Percentiles rank a stretch among this genome's conserved stretches.
These are phyloP conservation scores for Rubroboletus pulcherrimus DNA, from an alignment of 768 basidiomycete species.

Conservation along the genomic window DNA sequence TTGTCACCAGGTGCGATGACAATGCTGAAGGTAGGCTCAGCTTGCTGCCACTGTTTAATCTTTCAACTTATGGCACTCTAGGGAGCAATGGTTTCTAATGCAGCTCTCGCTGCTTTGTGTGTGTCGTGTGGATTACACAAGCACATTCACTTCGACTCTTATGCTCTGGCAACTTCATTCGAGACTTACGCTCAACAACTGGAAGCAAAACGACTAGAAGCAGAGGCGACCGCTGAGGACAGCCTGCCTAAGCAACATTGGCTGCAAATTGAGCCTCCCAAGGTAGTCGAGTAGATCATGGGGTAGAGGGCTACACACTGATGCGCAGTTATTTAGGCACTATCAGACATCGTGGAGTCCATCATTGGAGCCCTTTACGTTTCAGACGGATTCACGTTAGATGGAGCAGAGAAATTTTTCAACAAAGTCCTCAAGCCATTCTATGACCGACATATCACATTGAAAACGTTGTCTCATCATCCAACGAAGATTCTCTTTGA, in stretches of 20 bases:
- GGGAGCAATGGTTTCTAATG: slow-evolving; percentile 86
- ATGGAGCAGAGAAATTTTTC: slow-evolving; percentile 63
- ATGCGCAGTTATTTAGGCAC: slow-evolving; percentile 41
- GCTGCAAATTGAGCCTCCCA: slow-evolving; percentile 73
- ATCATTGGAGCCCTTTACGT: slow-evolving; percentile 77
- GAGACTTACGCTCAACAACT: slow-evolving; percentile 50
- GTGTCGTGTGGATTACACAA: slow-evolving; percentile 64
- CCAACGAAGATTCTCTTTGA: slow-evolving; percentile 76
- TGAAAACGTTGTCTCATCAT: slow-evolving; percentile 71
- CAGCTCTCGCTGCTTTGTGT: slow-evolving; percentile 70
- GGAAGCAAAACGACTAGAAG: slow-evolving; percentile 46
- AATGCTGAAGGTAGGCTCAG: slow-evolving; percentile 58
- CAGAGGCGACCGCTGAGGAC: slow-evolving; percentile 45
- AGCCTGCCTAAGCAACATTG: slow-evolving; percentile 68
- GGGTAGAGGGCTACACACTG: not conserved
- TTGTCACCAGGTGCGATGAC: slow-evolving; percentile 76
- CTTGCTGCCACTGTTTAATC: not conserved
- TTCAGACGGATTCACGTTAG: slow-evolving; percentile 63
- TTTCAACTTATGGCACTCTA: slow-evolving; percentile 26
- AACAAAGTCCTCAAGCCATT: slow-evolving; percentile 70
- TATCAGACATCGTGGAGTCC: slow-evolving; percentile 80
- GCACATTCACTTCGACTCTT: slow-evolving; percentile 56
- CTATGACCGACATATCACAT: slow-evolving; percentile 69
- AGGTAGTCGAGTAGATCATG: slow-evolving; percentile 41
- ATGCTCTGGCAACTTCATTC: slow-evolving; percentile 48